Base-by-base conservation (phyloP, 2,329 filamentous ascomycete species). In the Gliomastix tumulicola region DNA sequence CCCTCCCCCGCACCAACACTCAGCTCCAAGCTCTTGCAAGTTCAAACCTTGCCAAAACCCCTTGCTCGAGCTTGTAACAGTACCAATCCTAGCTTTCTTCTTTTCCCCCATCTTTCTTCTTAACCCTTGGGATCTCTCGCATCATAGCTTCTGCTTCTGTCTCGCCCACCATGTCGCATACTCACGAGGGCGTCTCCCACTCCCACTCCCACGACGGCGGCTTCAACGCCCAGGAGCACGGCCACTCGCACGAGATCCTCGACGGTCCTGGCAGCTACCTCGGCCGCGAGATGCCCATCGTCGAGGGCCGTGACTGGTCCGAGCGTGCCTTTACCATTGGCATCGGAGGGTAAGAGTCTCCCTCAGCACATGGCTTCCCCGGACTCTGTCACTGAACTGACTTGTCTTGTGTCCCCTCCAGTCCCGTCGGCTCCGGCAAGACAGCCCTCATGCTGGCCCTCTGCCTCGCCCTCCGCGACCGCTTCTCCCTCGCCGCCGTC, bases 361-460 rank as follows among this genome's bases (percentile, higher is more conserved):
- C 28, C 27, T 9, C 17, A 19, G 23, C 9, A 16, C 12, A 33
- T 33, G 16, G 13, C 12, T n/a, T n/a, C n/a, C n/a, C n/a, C n/a
- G n/a, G n/a, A n/a, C n/a, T n/a, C n/a, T n/a, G n/a, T n/a, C n/a
- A n/a, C n/a, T n/a, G n/a, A n/a, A n/a, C n/a, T n/a, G n/a, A n/a
- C n/a, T n/a, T 37, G 16, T 31, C 19, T 6, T 21, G 19, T 34
- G 11, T 7, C 9, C 4, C 21, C 16, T 11, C 17, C 21, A 94
- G 89, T 30, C 92, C 92, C 42, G 92, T 98, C 37, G 92, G 92
- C 45, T 96, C 89, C 18, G 92, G 92, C 55, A 98, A 98, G 64
- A 97, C 92, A 0, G 92, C 92, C 15, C 76, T 97, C 20, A 97
- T 98, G 90, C 80, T 96, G 10, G 83, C 86, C 27, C 84, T 97